These are phyloP conservation scores for Piper betle DNA, from an alignment of 164 flowering plant species.

Conservation along the genomic window DNA sequence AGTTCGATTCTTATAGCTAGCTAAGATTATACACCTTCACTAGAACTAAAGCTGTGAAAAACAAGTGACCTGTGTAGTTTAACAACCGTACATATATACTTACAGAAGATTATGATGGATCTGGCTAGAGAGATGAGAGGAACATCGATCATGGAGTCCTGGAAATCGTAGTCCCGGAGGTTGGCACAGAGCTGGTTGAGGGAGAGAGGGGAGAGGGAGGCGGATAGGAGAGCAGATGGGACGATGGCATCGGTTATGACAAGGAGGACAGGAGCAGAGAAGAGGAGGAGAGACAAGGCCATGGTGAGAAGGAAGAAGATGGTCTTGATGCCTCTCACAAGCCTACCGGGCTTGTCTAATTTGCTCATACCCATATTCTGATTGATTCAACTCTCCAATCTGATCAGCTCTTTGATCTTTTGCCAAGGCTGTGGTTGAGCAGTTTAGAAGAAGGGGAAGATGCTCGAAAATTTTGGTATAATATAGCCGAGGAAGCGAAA, in stretches of 20 bases:
- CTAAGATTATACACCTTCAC: too few species aligned
- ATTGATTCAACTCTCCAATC: too few species aligned
- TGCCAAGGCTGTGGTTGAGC: too few species aligned
- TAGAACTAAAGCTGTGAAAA: too few species aligned
- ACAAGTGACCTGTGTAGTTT: too few species aligned
- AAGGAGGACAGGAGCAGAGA: constrained; percentile 74
- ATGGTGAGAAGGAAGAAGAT: constrained; percentile 58
- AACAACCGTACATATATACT: background rate
- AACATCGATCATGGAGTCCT: constrained; percentile 63
- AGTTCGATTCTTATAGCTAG: background rate
- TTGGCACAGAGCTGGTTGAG: constrained; percentile 29
- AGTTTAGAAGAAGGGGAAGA: too few species aligned
- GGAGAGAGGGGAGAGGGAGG: constrained; percentile 28
- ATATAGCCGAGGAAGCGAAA: too few species aligned
- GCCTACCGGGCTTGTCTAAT: constrained; percentile 27
- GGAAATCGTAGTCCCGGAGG: constrained; percentile 54
- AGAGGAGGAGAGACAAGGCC: constrained; percentile 53
- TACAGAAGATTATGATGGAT: constrained; percentile 55
- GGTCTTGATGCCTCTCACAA: constrained; percentile 52
- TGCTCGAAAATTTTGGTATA: too few species aligned
- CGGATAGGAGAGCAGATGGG: constrained; percentile 66
- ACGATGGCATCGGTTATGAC: constrained; percentile 52
- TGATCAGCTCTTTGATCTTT: too few species aligned
- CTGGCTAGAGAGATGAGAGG: constrained; percentile 67
- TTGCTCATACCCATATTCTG: constrained; percentile 42